Evolutionary conservation across 306 rosid species (phyloP), one percentile per base, ranked within the genome.

Genomic region (Cucurbita argyrosperma): DNA sequence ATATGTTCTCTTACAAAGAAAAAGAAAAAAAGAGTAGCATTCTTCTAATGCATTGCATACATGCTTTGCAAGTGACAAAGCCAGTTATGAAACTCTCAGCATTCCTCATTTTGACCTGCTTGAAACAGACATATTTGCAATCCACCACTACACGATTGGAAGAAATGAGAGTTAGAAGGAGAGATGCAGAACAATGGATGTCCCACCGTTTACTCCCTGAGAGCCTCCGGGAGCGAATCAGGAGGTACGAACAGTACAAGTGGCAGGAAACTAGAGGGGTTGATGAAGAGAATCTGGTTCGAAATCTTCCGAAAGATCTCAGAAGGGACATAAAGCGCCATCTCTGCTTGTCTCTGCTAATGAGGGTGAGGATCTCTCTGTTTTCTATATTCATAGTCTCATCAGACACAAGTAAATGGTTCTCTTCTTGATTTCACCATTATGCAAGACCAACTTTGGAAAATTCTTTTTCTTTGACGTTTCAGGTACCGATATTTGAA

Each of bases 181-280:
- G 89, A 75, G 94, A 86, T 49, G 94, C 90, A 26, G 89, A 88
- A 77, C 90, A 84, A 77, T 88, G 94, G 94, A 86, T 88, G 94
- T 86, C 90, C 67, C 90, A 88, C 78, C 83, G 88, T 56, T 67
- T 84, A 43, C 94, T 88, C 74, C 94, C 94, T 4, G 90, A 86
- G 52, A 79, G 80, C 80, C 78, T 88, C 72, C 87, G 86, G 68
- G 84, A 84, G 81, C 79, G 94, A 74, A 88, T 88, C 80, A 88
- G 90, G 80, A 80, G 87, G 72, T 83, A 84, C 55, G 94, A 86
- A 23, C 90, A 88, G 46, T 86, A 88, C 85, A 88, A 88, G 82
- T 88, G 94, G 94, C 89, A 86, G 79, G 94, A 88, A 88, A 88
- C 90, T 57, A 81, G 89, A 84, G 90, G 90, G 58, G 94, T 88